Evolutionary conservation across 306 rosid species (phyloP).

Genomic region (Pyrus pyrifolia): DNA sequence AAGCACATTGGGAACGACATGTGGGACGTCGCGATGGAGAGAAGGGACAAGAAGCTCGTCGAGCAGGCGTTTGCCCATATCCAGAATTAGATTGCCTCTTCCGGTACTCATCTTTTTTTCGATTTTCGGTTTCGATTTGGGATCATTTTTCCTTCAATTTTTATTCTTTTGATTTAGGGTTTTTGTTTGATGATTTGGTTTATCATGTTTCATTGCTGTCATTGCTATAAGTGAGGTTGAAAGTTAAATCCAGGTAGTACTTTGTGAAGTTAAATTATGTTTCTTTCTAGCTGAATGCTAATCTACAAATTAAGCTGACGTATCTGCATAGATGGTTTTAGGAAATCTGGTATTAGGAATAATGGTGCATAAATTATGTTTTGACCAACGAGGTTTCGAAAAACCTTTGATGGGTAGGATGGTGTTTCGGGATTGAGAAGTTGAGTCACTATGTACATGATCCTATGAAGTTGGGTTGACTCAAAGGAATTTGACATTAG

Average conservation of each 20-base stretch:
- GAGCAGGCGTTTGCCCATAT: slow-evolving; percentile 41
- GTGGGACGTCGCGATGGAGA: slow-evolving; percentile 99
- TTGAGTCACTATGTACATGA: neutral
- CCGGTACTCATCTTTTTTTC: neutral
- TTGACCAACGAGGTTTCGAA: neutral
- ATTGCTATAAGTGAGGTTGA: neutral
- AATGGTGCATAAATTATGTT: neutral
- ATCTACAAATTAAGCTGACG: no score
- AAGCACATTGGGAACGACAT: slow-evolving; percentile 84
- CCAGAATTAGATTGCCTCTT: slow-evolving; percentile 14
- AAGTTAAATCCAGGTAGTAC: neutral
- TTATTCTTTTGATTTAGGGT: neutral
- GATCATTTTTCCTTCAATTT: neutral
- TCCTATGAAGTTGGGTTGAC: neutral
- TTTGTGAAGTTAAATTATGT: neutral
- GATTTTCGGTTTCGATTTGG: neutral
- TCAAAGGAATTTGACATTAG: neutral
- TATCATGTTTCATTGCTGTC: neutral
- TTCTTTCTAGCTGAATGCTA: neutral
- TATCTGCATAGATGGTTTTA: neutral
- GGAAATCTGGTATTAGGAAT: neutral
- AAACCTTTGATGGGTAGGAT: neutral
- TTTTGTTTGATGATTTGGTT: neutral
- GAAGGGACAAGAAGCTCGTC: slow-evolving; percentile 81
- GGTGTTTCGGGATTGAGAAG: neutral